Evolutionary conservation across 768 basidiomycete genomes (phyloP).

Genomic region (Suillus subalutaceus): DNA sequence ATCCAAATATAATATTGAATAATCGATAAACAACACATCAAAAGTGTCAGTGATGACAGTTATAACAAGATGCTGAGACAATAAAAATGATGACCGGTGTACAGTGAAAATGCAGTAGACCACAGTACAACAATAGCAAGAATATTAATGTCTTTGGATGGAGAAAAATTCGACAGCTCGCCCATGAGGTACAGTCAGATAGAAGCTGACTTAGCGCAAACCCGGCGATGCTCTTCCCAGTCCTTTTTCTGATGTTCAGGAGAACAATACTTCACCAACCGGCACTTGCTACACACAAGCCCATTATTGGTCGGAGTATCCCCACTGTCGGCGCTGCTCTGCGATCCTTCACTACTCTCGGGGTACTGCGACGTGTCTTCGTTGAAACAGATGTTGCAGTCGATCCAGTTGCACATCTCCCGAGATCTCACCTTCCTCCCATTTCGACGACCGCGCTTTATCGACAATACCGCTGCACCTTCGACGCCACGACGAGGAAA

Average conservation of each 20-base stretch:
- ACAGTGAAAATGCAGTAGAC: conserved; percentile 4
- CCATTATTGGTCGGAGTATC: conserved; percentile 41
- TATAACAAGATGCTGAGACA: not conserved
- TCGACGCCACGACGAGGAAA: conserved; percentile 70
- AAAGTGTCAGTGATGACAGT: not conserved
- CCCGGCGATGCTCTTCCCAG: conserved; percentile 77
- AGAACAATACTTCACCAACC: conserved; percentile 78
- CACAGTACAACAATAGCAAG: conserved; percentile 1
- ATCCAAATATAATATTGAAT: conserved; percentile 5
- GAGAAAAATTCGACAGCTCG: not conserved
- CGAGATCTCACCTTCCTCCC: conserved; percentile 52
- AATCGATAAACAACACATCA: conserved; percentile 3
- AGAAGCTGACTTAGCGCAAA: conserved; percentile 50
- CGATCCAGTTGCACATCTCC: conserved; percentile 86
- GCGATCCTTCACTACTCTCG: conserved; percentile 46
- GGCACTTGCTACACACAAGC: conserved; percentile 76
- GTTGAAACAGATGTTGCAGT: conserved; percentile 64
- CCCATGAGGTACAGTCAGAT: conserved; percentile 1
- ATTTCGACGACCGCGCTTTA: conserved; percentile 56
- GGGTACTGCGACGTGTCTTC: conserved; percentile 40
- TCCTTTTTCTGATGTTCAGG: conserved; percentile 74
- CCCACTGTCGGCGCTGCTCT: conserved; percentile 43
- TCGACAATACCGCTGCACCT: conserved; percentile 61
- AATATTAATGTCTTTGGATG: conserved; percentile 8
- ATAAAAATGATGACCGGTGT: not conserved